Conservation (phyloP, 345 rosid genomes). For the Cardiospermum halicacabum region DNA sequence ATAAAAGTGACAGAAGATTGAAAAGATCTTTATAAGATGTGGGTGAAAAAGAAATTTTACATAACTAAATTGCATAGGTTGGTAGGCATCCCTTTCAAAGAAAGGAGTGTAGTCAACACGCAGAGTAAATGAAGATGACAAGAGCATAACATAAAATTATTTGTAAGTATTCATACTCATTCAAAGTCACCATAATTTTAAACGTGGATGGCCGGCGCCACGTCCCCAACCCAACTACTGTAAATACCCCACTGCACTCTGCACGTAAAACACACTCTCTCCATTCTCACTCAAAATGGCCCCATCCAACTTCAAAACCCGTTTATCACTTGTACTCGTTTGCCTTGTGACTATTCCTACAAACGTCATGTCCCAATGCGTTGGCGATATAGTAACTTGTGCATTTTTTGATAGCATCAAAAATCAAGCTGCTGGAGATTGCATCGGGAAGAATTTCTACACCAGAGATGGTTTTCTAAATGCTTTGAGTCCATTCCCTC, state of each 20-base stretch:
- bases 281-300: constrained; percentile 5
- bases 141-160: no score
- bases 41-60: no score
- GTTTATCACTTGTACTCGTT: constrained; percentile 8
- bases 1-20: no score
- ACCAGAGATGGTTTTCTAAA: constrained; percentile 1
- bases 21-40: no score
- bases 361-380: constrained; percentile 32
- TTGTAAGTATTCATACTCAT: neutral
- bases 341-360: neutral
- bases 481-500: neutral
- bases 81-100: no score
- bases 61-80: no score
- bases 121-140: no score
- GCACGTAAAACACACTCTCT: neutral
- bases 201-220: no score
- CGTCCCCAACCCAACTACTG: neutral
- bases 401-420: neutral
- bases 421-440: neutral
- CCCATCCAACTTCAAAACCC: neutral
- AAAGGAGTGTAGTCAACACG: no score
- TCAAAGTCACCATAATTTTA: neutral
- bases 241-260: neutral
- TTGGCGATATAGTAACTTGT: neutral
- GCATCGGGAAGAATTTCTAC: neutral